Base-by-base conservation (phyloP, 2,329 filamentous ascomycete species). In the Fusarium vanettenii region DNA sequence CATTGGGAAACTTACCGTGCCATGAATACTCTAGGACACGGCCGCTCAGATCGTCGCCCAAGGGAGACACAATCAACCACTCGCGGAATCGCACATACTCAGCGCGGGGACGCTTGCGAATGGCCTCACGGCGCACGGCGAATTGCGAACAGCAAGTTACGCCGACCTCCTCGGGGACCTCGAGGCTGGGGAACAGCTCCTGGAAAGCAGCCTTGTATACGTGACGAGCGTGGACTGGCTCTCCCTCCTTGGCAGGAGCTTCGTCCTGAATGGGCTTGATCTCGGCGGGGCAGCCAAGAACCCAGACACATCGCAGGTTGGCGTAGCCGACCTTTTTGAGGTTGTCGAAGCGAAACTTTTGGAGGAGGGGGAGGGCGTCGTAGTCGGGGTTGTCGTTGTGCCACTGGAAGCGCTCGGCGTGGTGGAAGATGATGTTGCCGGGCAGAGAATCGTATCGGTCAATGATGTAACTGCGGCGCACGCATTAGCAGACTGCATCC, bases 61-160 rank as follows among this genome's bases (percentile, higher is more conserved):
- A 79, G 6, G 86, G 81, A 3, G 90, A 90, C 11, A 86, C 84
- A n/a, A 91, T 77, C 45, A 92, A 73, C 91, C 91, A 93, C 55
- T 90, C 82, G 6, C 90, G 85, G 78, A 88, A 89, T 43, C 85
- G 85, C 18, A 88, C 77, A 73, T 92, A 93, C 68, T 90, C 89
- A 11, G 84, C 83, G 52, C 81, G 80, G 4, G 89, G 85, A 37
- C 89, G 83, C 55, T 81, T 79, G 9, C 78, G 84, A 33, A 92
- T 85, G 55, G 86, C 86, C 8, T 88, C 85, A 9, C 86, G 83
- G 4, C 89, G 89, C 8, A 92, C 87, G 0, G 88, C 91, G 71
- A 93, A 93, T 80, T 93, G 91, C 20, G 90, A 89, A 80, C 91
- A 92, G 79, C 91, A 92, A n/a, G 89, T 85, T 6, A 88, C 87